Evolutionary conservation across 805 yeast genomes (phyloP).

Genomic region (Groenewaldozyma tartarivorans): DNA sequence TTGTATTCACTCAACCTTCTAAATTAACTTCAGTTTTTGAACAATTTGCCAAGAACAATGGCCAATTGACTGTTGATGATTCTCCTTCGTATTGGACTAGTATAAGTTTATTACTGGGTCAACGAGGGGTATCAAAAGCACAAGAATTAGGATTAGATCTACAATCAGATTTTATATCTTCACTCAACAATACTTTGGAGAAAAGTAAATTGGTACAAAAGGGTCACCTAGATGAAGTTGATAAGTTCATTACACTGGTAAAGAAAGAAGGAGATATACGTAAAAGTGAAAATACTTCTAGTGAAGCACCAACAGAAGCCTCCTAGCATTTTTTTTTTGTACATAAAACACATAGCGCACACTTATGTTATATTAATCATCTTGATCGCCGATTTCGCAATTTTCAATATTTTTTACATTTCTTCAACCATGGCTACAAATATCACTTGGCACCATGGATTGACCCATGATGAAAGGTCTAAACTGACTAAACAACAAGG

Average conservation of each 20-base stretch:
- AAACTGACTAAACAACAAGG: constrained; percentile 70
- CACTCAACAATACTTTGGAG: background rate
- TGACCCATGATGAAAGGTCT: constrained; percentile 74
- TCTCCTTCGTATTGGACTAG: background rate
- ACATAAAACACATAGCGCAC: too few species aligned
- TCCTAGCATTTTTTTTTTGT: too few species aligned
- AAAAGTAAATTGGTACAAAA: background rate
- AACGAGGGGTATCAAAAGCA: background rate
- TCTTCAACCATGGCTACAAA: constrained; percentile 86
- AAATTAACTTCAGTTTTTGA: too few species aligned
- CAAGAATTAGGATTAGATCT: background rate
- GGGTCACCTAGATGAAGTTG: background rate
- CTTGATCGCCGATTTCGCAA: too few species aligned
- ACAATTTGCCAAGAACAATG: too few species aligned
- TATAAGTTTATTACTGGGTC: background rate
- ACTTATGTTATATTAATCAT: too few species aligned
- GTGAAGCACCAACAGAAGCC: too few species aligned
- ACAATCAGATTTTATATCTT: background rate
- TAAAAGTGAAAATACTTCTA: too few species aligned
- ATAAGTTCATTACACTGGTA: background rate
- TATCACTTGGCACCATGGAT: constrained; percentile 91
- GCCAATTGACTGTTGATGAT: too few species aligned
- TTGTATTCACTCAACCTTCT: too few species aligned
- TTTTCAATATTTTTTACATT: too few species aligned
- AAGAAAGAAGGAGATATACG: background rate